A percentile compares a stretch with the other conserved stretches of the same genome.
These are phyloP conservation scores for Sequoia sempervirens DNA, from an alignment of 75 land plant species.

Conservation along the genomic window DNA sequence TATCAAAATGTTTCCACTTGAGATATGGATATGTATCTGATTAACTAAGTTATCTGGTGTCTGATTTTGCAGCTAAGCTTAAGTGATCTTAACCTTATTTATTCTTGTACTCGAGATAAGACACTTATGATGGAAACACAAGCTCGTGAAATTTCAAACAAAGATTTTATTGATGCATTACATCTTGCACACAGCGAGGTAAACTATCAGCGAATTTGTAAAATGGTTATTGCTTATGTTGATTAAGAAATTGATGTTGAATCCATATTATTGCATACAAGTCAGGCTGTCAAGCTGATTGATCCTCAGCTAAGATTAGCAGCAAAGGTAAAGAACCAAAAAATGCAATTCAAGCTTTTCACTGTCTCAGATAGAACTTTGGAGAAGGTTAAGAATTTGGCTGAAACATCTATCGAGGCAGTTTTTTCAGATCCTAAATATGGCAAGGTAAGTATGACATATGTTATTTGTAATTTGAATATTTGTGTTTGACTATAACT, in stretches of 20 bases:
- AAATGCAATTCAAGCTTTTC: constrained; percentile 63
- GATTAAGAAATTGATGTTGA: not conserved
- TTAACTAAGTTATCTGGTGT: not conserved
- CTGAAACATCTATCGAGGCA: constrained; percentile 54
- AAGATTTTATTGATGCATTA: constrained; percentile 68
- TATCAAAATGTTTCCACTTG: not conserved
- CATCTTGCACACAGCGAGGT: constrained; percentile 89
- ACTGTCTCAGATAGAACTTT: constrained; percentile 51
- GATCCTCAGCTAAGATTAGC: constrained; percentile 82
- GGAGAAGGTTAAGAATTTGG: constrained; percentile 53
- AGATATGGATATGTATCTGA: not conserved
- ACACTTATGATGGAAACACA: constrained; percentile 96
- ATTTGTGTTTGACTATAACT: not conserved
- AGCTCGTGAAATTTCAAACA: constrained; percentile 85
- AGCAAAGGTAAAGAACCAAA: constrained; percentile 64
- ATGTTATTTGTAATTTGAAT: not conserved
- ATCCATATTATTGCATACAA: constrained; percentile 8
- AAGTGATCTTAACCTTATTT: constrained; percentile 87
- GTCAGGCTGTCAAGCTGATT: constrained; percentile 78
- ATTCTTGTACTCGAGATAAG: constrained; percentile 82
- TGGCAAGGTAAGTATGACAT: constrained; percentile 59
- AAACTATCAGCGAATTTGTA: not conserved
- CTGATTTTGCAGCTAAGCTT: constrained; percentile 59
- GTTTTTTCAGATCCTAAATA: constrained; percentile 79
- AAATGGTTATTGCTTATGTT: not conserved